phyloP scores from a whole-genome alignment of 2,329 filamentous ascomycete genomes.

The Beauveria medogensis region DNA sequence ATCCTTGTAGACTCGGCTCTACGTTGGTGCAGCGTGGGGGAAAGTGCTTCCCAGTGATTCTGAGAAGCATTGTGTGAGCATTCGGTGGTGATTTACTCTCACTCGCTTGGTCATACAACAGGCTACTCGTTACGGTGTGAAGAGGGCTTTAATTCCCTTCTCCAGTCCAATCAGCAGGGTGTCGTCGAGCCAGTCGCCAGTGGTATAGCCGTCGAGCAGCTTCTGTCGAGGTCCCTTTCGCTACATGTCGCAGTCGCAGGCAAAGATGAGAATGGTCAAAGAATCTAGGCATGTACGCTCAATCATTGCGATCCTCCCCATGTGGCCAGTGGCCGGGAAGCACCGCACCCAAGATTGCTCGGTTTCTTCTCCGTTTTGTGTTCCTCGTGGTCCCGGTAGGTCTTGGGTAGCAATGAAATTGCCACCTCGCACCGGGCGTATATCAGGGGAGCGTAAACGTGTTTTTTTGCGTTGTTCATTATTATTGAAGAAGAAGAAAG shows the following conservation, averaged over 20 bases:
- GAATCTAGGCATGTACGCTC: slow-evolving; percentile 38
- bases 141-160: too few relatives aligned
- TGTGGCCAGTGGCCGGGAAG: slow-evolving; percentile 34
- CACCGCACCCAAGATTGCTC: slow-evolving; percentile 55
- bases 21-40: too few relatives aligned
- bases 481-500: slow-evolving; percentile 20
- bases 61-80: too few relatives aligned
- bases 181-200: not conserved
- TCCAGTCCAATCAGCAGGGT: too few relatives aligned
- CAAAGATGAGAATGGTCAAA: not conserved
- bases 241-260: not conserved
- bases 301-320: slow-evolving; percentile 54
- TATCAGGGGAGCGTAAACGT: slow-evolving; percentile 33
- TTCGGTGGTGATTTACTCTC: not conserved
- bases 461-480: slow-evolving; percentile 39
- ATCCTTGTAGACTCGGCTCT: too few relatives aligned
- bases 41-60: too few relatives aligned
- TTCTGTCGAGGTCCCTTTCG: not conserved
- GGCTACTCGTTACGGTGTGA: too few relatives aligned
- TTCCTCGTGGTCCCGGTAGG: slow-evolving; percentile 35
- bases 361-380: slow-evolving; percentile 46
- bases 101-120: too few relatives aligned
- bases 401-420: slow-evolving; percentile 36
- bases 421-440: slow-evolving; percentile 39
- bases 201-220: not conserved